phyloP scores from a whole-genome alignment of 495 filamentous ascomycete species.

The Xylaria acuta region DNA sequence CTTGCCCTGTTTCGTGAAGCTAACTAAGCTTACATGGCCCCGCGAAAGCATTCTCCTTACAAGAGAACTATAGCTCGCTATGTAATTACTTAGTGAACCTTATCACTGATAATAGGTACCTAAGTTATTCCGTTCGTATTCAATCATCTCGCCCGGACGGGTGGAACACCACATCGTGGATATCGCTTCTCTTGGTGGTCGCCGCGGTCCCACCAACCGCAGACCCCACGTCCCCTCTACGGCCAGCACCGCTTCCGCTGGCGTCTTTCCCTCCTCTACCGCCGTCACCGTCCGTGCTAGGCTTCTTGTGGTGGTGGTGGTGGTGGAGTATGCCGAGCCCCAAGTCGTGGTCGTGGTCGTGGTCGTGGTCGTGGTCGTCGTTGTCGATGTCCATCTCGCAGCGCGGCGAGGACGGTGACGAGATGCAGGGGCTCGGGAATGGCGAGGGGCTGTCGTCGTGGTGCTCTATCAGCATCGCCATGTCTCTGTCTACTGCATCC shows the following conservation, averaged over 20 bases:
- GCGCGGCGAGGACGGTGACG: conserved; percentile 74
- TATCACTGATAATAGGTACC: background rate
- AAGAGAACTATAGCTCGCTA: background rate
- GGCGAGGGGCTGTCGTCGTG: conserved; percentile 50
- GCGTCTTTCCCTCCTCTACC: conserved; percentile 24
- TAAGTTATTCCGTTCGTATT: background rate
- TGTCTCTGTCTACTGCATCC: conserved; percentile 53
- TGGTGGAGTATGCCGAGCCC: conserved; percentile 3
- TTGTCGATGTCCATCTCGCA: conserved; percentile 35
- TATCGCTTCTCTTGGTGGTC: conserved; percentile 35
- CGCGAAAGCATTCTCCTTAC: background rate
- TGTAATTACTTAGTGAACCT: background rate
- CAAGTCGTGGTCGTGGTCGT: too few relatives aligned
- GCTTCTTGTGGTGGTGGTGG: conserved; percentile 6
- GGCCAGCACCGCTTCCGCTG: background rate
- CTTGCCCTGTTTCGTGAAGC: background rate
- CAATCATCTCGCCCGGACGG: conserved; percentile 18
- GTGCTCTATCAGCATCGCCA: conserved; percentile 61
- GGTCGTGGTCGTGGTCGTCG: too few relatives aligned
- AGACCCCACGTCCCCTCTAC: background rate
- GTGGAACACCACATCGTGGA: conserved; percentile 39
- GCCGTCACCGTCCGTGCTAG: background rate
- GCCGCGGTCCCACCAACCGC: background rate
- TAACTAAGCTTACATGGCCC: background rate
- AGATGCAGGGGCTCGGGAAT: conserved; percentile 68